These are phyloP conservation scores for Cryptococcus hybrid DNA, from an alignment of 1,284 basidiomycete species.

Conservation along the genomic window DNA sequence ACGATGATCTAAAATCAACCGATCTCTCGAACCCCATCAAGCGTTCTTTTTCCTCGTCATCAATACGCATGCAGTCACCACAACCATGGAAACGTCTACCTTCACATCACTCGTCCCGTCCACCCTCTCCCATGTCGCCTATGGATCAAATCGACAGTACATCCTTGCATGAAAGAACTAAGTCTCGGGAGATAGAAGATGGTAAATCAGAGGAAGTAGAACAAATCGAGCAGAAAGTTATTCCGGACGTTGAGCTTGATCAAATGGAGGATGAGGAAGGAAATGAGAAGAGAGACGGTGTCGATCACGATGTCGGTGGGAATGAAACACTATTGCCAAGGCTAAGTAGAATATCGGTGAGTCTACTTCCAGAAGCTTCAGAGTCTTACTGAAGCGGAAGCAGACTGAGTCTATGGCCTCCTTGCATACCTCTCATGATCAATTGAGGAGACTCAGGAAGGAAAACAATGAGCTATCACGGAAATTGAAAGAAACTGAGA, in stretches of 20 bases:
- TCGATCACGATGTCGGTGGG: conserved; percentile 15
- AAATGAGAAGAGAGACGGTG: conserved; percentile 21
- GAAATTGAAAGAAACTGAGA: conserved; percentile 70
- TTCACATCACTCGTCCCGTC: conserved; percentile 9
- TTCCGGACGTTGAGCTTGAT: conserved; percentile 7
- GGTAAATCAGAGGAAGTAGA: conserved; percentile 3
- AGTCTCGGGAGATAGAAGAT: conserved; percentile 22
- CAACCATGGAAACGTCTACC: background rate
- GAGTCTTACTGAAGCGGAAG: background rate
- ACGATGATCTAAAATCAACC: conserved; percentile 16
- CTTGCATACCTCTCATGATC: conserved; percentile 54
- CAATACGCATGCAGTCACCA: conserved; percentile 7
- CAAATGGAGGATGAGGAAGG: conserved; percentile 9
- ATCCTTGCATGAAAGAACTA: conserved; percentile 31
- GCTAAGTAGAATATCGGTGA: conserved; percentile 32
- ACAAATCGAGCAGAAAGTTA: conserved; percentile 5
- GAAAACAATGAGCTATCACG: conserved; percentile 68
- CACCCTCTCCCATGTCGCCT: conserved; percentile 27
- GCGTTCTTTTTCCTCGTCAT: conserved; percentile 12
- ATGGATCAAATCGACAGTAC: conserved; percentile 26
- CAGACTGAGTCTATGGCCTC: conserved; percentile 39
- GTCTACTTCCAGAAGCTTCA: conserved; percentile 4
- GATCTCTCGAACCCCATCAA: background rate
- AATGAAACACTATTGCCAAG: conserved; percentile 19
- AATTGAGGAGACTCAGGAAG: conserved; percentile 65